Evolutionary conservation across 768 basidiomycete genomes (phyloP), one percentile per base, ranked within the genome.

Genomic region (Tylopilus rubrobrunneus): DNA sequence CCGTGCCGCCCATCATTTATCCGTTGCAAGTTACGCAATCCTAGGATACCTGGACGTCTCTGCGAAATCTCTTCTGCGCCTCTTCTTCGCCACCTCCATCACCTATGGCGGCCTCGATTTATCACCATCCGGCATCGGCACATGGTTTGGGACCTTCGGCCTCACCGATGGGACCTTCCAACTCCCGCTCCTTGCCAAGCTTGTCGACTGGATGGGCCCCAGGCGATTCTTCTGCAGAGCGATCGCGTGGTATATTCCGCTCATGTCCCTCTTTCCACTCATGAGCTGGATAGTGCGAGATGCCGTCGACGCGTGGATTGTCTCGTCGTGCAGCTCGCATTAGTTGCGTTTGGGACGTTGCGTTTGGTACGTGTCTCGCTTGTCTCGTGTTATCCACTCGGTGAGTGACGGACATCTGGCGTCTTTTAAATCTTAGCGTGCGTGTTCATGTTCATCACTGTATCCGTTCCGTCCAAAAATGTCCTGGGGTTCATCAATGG

Each of bases 401-500:
- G 29, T 8, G 29, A 29, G 29, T 29, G 29, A 29, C 29, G 29
- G 8, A 29, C 36, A 37, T 37, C 36, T 5, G 36, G 7, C 36
- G 7, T 15, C 36, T 14, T 7, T 21, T n/a, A 8, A 25, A 34
- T 34, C 7, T 17, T 49, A 86, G 86, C 84, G 10, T 81, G 62
- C 29, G 8, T 86, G 39, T 86, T 86, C 69, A 84, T 88, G 56
- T 83, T 81, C 63, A 83, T 89, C 57, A 75, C 79, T 23, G 79
- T 80, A 14, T 74, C 84, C 15, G 73, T 86, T 0, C 85, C 86
- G 0, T 77, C 74, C 45, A 75, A 73, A 49, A 71, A 71, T 8
- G 55, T 77, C 1, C 72, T 88, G 12, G 86, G 87, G 9, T 78
- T 85, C 9, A 82, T 83, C 34, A 87, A 87, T 60, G 86, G 85